These are phyloP conservation scores for Linnemannia exigua DNA, from an alignment of 192 early-diverging fungal species.

Conservation along the genomic window DNA sequence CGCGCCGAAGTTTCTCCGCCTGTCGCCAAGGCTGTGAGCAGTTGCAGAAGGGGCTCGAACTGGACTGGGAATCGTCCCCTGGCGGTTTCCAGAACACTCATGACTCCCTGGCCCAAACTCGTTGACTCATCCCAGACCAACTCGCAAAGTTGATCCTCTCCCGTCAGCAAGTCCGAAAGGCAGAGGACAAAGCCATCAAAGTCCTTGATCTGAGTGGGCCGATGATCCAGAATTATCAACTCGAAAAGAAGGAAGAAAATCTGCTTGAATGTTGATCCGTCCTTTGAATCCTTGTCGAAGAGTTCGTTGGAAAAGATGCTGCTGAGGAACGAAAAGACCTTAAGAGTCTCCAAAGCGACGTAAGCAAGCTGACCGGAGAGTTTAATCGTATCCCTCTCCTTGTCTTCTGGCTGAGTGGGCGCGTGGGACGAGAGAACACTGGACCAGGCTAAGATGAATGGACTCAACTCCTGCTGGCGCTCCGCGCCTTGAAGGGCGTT, in stretches of 20 bases:
- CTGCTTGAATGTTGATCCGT: constrained; percentile 28
- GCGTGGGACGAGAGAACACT: constrained; percentile 46
- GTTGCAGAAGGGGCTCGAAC: constrained; percentile 39
- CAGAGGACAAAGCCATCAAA: constrained; percentile 40
- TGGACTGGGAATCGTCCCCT: constrained; percentile 51
- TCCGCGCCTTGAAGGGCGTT: constrained; percentile 41
- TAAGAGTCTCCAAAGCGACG: constrained; percentile 37
- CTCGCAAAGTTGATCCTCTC: constrained; percentile 30
- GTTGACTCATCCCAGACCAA: constrained; percentile 33
- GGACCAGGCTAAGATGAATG: constrained; percentile 63
- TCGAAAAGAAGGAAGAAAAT: constrained; percentile 42
- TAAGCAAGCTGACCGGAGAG: constrained; percentile 28
- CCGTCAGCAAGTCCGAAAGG: constrained; percentile 23
- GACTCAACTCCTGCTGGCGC: constrained; percentile 39
- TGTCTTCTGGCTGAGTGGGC: constrained; percentile 3
- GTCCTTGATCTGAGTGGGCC: constrained; percentile 37
- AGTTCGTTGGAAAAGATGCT: constrained; percentile 36
- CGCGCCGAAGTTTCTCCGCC: constrained; percentile 42
- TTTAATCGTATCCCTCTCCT: not conserved
- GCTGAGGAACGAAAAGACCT: constrained; percentile 28
- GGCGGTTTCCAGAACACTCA: constrained; percentile 40
- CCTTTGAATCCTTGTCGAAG: constrained; percentile 15
- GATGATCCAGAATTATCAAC: constrained; percentile 29
- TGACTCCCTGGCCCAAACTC: constrained; percentile 32
- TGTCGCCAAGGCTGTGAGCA: constrained; percentile 42